Conservation (phyloP, 2,329 filamentous ascomycete species). For the Verticillium dahliae region DNA sequence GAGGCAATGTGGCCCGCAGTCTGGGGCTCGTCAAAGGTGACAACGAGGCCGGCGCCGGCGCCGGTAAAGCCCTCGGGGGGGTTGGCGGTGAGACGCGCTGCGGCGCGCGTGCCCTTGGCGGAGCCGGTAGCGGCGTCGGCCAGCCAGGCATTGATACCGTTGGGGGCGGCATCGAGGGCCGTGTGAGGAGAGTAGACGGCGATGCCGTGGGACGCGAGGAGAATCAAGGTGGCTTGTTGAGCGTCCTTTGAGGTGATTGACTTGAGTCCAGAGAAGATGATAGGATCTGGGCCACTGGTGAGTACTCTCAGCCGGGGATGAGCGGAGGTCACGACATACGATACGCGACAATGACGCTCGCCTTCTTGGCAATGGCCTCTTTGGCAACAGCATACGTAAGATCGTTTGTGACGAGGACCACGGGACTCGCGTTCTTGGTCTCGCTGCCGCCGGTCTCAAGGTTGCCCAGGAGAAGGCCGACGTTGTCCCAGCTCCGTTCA, state of each 20-base stretch:
- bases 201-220: constrained; percentile 77
- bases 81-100: constrained; percentile 34
- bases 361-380: constrained; percentile 74
- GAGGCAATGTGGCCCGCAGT: constrained; percentile 37
- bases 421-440: constrained; percentile 16
- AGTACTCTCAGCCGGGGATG: not conserved
- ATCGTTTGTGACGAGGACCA: constrained; percentile 68
- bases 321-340: constrained; percentile 41
- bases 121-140: constrained; percentile 70
- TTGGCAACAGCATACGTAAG: constrained; percentile 83
- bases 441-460: constrained; percentile 21
- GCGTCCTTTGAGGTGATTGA: constrained; percentile 76
- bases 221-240: constrained; percentile 79
- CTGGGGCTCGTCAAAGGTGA: constrained; percentile 32
- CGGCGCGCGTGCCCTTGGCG: constrained; percentile 15
- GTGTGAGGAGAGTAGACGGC: constrained; percentile 97
- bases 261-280: constrained; percentile 93
- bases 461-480: constrained; percentile 63
- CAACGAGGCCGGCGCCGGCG: constrained; percentile 46
- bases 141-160: constrained; percentile 90
- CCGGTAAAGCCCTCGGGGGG: constrained; percentile 36
- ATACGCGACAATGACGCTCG: constrained; percentile 81
- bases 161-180: constrained; percentile 78
- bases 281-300: constrained; percentile 61
- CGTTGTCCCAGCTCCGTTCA: constrained; percentile 91